Evolutionary conservation across 2,329 filamentous ascomycete genomes (phyloP).

Genomic region (Calonectria fujianensis): DNA sequence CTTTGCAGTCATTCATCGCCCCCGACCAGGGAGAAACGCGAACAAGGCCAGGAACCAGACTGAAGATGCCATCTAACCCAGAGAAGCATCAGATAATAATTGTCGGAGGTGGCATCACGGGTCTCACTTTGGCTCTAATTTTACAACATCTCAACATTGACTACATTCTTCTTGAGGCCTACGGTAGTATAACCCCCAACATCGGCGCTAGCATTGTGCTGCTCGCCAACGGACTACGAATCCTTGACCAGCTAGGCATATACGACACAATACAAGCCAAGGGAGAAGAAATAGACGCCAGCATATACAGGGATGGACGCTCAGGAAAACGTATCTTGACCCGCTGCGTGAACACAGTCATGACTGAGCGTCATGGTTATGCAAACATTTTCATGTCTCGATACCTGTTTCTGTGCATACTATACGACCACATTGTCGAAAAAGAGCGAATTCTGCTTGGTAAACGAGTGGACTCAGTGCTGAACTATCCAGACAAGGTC

Average conservation of each 20-base stretch:
- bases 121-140: background rate
- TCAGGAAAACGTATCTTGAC: background rate
- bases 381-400: slow-evolving; percentile 8
- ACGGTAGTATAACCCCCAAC: background rate
- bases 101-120: background rate
- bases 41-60: background rate
- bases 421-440: background rate
- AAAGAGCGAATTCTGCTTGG: background rate
- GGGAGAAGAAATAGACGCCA: background rate
- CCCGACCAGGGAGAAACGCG: background rate
- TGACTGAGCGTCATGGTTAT: slow-evolving; percentile 11
- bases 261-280: background rate
- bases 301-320: background rate
- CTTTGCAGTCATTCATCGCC: background rate
- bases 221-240: slow-evolving; percentile 10
- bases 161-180: slow-evolving; percentile 8
- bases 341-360: background rate
- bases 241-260: background rate
- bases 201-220: slow-evolving; percentile 1
- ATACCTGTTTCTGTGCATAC: background rate
- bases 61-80: background rate
- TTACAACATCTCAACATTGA: slow-evolving; percentile 2
- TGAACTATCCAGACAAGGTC: background rate
- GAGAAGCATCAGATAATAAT: background rate
- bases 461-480: background rate